These are phyloP conservation scores for Mucor velutinosus DNA, from an alignment of 371 early-diverging fungal species.

Conservation along the genomic window DNA sequence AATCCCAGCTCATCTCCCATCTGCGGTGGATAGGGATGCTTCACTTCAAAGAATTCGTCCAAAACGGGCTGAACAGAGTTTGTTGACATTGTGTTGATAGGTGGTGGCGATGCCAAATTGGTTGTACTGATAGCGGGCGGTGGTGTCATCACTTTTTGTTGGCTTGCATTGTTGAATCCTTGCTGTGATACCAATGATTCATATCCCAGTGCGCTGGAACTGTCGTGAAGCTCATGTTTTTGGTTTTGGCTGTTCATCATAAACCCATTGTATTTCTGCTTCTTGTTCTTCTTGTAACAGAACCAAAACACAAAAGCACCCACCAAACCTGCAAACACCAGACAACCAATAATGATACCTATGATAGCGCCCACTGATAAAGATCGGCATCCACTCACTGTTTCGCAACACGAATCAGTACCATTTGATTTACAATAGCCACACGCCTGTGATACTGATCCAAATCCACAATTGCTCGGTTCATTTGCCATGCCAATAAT, in stretches of 20 bases:
- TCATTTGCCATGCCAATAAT: conserved; percentile 44
- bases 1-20: conserved; percentile 73
- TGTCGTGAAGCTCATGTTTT: conserved; percentile 6
- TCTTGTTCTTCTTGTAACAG: conserved; percentile 7
- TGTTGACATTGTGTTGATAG: conserved; percentile 4
- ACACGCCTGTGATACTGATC: conserved; percentile 25
- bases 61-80: background rate
- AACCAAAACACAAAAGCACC: conserved; percentile 13
- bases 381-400: conserved; percentile 13
- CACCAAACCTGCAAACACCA: conserved; percentile 14
- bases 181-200: conserved; percentile 26
- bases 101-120: conserved; percentile 4
- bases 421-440: conserved; percentile 31
- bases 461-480: conserved; percentile 44
- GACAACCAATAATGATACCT: conserved; percentile 28
- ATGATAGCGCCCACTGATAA: conserved; percentile 30
- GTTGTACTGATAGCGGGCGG: conserved; percentile 3
- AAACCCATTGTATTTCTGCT: conserved; percentile 7
- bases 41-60: conserved; percentile 51
- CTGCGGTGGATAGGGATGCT: conserved; percentile 63
- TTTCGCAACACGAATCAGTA: conserved; percentile 37
- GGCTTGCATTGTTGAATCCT: background rate
- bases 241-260: conserved; percentile 4
- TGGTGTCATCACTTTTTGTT: background rate
- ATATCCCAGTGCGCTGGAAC: conserved; percentile 18